These are phyloP conservation scores for Populus trichocarpa DNA, from an alignment of 441 rosid species.

Conservation along the genomic window DNA sequence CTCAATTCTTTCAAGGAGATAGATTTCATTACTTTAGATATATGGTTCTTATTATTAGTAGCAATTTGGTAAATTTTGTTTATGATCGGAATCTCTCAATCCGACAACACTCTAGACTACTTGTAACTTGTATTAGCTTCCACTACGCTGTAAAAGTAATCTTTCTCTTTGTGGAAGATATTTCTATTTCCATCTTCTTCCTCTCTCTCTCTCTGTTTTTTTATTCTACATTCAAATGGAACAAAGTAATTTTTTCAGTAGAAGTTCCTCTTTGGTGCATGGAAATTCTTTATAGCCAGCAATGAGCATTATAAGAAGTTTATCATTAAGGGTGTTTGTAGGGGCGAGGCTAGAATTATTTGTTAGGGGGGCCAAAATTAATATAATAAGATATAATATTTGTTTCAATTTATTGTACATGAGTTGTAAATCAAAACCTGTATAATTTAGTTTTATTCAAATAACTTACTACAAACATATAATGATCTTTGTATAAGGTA, in stretches of 20 bases:
- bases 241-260: background rate
- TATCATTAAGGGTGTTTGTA: too few relatives aligned
- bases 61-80: background rate
- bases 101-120: background rate
- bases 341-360: too few relatives aligned
- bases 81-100: background rate
- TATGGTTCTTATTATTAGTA: background rate
- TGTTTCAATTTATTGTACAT: too few relatives aligned
- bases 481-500: too few relatives aligned
- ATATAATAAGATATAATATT: too few relatives aligned
- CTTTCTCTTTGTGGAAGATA: background rate
- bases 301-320: too few relatives aligned
- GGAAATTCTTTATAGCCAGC: too few relatives aligned
- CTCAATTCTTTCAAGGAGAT: slow-evolving; percentile 18
- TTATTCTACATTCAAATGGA: background rate
- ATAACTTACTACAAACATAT: too few relatives aligned
- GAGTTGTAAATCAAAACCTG: too few relatives aligned
- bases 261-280: background rate
- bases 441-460: too few relatives aligned
- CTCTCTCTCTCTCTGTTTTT: background rate
- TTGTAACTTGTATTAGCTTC: slow-evolving; percentile 2
- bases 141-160: slow-evolving; percentile 11
- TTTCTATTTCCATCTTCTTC: background rate
- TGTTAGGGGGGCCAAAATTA: too few relatives aligned
- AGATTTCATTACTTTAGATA: slow-evolving; percentile 2